These are phyloP conservation scores for Hypomontagnella submonticulosa DNA, from an alignment of 495 filamentous ascomycete species.

Conservation along the genomic window DNA sequence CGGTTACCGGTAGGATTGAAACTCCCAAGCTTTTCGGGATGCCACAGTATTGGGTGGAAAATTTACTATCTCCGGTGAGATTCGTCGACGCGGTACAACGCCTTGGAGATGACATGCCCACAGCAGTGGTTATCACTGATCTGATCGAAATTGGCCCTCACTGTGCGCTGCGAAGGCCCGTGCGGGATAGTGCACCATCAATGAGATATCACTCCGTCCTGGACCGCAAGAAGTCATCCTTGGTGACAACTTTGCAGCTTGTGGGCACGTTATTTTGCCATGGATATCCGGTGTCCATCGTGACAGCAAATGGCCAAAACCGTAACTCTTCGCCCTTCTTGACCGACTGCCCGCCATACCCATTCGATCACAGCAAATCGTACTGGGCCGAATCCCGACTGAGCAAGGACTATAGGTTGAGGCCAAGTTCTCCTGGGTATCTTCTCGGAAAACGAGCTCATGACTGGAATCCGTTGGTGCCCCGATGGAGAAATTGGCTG, in stretches of 20 bases:
- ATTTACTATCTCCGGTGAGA: slow-evolving; percentile 55
- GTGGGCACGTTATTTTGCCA: slow-evolving; percentile 49
- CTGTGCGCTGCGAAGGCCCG: slow-evolving; percentile 59
- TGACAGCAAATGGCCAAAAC: slow-evolving; percentile 28
- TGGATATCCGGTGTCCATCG: slow-evolving; percentile 41
- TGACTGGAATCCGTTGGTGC: slow-evolving; percentile 52
- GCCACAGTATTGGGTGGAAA: slow-evolving; percentile 54
- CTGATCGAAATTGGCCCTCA: slow-evolving; percentile 69
- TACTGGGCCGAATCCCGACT: slow-evolving; percentile 58
- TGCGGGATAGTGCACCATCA: slow-evolving; percentile 54
- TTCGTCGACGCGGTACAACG: slow-evolving; percentile 51
- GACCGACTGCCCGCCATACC: slow-evolving; percentile 48
- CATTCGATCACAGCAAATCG: slow-evolving; percentile 52
- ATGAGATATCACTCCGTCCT: slow-evolving; percentile 26
- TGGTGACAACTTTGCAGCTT: slow-evolving; percentile 33
- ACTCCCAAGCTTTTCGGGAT: slow-evolving; percentile 24
- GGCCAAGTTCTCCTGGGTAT: slow-evolving; percentile 46
- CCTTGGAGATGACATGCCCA: not conserved
- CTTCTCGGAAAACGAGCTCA: slow-evolving; percentile 54
- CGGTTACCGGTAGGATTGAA: too few species aligned
- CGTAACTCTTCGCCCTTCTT: slow-evolving; percentile 41
- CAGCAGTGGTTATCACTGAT: not conserved
- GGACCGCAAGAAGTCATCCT: slow-evolving; percentile 1
- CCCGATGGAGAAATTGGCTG: slow-evolving; percentile 56
- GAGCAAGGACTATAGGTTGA: slow-evolving; percentile 48